Base-by-base conservation (phyloP, 352 stramenopile genomes). In the Phytophthora kernoviae region DNA sequence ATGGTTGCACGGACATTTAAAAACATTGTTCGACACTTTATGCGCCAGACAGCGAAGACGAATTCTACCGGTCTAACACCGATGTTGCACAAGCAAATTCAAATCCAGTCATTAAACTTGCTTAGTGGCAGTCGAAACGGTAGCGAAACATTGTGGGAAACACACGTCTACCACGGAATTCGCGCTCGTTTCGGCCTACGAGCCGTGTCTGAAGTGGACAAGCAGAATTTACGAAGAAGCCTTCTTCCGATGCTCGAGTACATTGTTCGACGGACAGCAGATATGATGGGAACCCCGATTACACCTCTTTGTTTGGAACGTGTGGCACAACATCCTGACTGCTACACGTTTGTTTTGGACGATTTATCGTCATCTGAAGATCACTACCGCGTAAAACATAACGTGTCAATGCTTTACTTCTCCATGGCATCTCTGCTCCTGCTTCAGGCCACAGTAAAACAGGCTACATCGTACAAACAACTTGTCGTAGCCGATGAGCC, bases 1-100 rank as follows among this genome's bases (percentile, higher is more conserved):
- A 97, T 98, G 81, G 71, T 95, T 0, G 81, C 87, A 6, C 75
- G 92, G 8, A 79, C 91, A 15, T 82, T 96, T 15, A 98, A 97
- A 63, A 94, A 96, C 42, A 57, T 97, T 2, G 24, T 96, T 9
- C 88, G 91, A 0, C 81, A 90, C 33, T 79, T 88, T 4, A 67
- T 98, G 39, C 83, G 91, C 0, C 58, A 54, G 10, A 59, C 67
- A 4, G 58, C 77, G 0, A 75, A 62, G 21, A 42, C 54, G 2
- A 74, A 54, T 8, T 70, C 68, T 0, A 84, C 73, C 0, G 83
- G 81, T 2, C 21, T 90, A 0, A 79, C 76, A 1, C 62, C 73
- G 0, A 67, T 72, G 26, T 42, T 85, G 4, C 69, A 87, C 30
- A 78, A 77, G 14, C 57, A 82, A 24, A 73, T 90, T 24, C 30